Conservation (phyloP, 768 basidiomycete species). For the Leccinum imitatum region DNA sequence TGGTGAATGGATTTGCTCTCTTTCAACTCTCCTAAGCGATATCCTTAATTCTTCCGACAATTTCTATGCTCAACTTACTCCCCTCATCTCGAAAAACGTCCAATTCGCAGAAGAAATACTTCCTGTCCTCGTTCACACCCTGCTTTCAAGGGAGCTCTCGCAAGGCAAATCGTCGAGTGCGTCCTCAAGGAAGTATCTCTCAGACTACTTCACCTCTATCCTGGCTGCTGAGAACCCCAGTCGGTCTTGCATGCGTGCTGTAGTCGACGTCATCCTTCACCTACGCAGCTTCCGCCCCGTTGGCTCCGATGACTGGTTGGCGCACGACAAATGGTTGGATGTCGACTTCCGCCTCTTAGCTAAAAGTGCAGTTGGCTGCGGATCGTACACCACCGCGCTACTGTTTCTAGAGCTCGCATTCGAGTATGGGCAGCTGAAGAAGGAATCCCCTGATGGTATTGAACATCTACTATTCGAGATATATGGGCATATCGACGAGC, state of each 20-base stretch:
- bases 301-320: constrained; percentile 38
- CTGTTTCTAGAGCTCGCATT: constrained; percentile 83
- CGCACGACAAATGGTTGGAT: constrained; percentile 78
- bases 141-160: constrained; percentile 43
- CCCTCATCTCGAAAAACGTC: constrained; percentile 54
- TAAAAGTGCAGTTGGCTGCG: constrained; percentile 69
- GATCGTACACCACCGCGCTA: constrained; percentile 86
- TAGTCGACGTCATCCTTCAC: constrained; percentile 79
- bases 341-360: constrained; percentile 74
- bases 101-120: constrained; percentile 65
- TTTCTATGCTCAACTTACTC: constrained; percentile 69
- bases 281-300: constrained; percentile 64
- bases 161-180: constrained; percentile 1
- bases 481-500: constrained; percentile 94
- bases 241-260: constrained; percentile 51
- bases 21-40: constrained; percentile 59
- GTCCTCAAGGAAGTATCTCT: constrained; percentile 22
- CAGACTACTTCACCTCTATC: constrained; percentile 27
- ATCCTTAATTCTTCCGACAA: constrained; percentile 50
- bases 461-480: constrained; percentile 87
- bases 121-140: constrained; percentile 71
- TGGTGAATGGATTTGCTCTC: constrained; percentile 56
- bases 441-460: constrained; percentile 33
- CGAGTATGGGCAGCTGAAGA: constrained; percentile 41
- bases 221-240: constrained; percentile 24